phyloP scores from a whole-genome alignment of 495 filamentous ascomycete species.

The Penicillium daleae region DNA sequence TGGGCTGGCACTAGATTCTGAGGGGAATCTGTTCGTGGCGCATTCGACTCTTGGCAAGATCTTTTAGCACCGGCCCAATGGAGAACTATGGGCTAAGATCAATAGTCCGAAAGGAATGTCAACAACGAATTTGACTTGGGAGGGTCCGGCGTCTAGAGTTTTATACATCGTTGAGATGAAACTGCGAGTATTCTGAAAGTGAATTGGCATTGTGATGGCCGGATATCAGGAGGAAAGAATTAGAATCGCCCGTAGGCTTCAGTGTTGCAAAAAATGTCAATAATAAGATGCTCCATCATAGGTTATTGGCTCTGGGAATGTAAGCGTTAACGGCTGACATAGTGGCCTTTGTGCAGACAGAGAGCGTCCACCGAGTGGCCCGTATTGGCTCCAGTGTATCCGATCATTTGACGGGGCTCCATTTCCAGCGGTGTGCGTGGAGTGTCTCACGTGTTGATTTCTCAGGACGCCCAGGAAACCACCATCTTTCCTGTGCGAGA shows the following conservation, averaged over 20 bases:
- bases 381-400: too few species aligned
- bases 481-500: not conserved
- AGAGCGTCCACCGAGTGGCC: too few species aligned
- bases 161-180: not conserved
- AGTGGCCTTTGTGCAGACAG: too few species aligned
- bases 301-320: too few species aligned
- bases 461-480: not conserved
- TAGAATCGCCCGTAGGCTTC: too few species aligned
- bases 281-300: too few species aligned
- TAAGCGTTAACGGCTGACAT: too few species aligned
- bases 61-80: not conserved
- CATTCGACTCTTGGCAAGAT: not conserved
- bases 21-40: not conserved
- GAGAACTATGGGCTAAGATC: not conserved
- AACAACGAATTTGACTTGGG: not conserved
- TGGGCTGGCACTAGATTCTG: not conserved
- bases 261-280: too few species aligned
- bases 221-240: too few species aligned
- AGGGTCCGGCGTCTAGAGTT: not conserved
- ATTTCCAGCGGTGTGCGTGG: not conserved
- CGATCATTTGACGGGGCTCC: too few species aligned
- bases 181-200: not conserved
- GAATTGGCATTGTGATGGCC: not conserved
- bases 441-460: not conserved
- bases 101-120: not conserved